Conservation (phyloP, 139 green algal genomes). For the Tetraselmis chui region DNA sequence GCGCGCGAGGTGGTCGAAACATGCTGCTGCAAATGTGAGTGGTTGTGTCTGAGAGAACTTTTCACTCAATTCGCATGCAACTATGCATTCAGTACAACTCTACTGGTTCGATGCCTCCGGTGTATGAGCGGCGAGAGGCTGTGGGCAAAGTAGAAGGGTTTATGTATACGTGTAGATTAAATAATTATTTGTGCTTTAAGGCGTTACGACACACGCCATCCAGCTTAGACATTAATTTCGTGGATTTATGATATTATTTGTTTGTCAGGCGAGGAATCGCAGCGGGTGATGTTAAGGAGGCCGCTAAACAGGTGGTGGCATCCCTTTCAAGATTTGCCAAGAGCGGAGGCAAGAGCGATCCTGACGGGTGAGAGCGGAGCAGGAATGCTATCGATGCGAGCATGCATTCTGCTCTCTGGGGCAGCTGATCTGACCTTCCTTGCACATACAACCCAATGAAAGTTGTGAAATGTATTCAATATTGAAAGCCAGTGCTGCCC, state of each 20-base stretch:
- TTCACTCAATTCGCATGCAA: too few relatives aligned
- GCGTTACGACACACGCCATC: too few relatives aligned
- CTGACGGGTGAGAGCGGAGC: background rate
- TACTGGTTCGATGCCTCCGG: background rate
- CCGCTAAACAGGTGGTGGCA: background rate
- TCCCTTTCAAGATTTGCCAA: background rate
- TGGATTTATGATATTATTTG: too few relatives aligned
- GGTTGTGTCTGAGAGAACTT: too few relatives aligned
- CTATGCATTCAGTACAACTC: background rate
- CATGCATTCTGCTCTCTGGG: background rate
- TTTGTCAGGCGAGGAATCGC: background rate
- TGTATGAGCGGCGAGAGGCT: background rate
- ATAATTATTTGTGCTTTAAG: too few relatives aligned
- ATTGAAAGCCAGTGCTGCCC: too few relatives aligned
- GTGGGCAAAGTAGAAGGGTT: too few relatives aligned
- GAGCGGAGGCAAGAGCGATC: background rate
- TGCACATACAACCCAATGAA: too few relatives aligned
- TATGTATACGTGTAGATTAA: too few relatives aligned
- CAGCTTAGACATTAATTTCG: too few relatives aligned
- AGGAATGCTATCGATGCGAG: background rate
- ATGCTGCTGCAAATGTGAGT: background rate
- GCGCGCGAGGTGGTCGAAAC: background rate
- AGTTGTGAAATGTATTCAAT: too few relatives aligned
- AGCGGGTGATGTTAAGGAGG: background rate
- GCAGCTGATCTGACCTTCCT: too few relatives aligned